Evolutionary conservation across 129 eudicot genomes (phyloP).

Genomic region (Tanacetum coccineum): DNA sequence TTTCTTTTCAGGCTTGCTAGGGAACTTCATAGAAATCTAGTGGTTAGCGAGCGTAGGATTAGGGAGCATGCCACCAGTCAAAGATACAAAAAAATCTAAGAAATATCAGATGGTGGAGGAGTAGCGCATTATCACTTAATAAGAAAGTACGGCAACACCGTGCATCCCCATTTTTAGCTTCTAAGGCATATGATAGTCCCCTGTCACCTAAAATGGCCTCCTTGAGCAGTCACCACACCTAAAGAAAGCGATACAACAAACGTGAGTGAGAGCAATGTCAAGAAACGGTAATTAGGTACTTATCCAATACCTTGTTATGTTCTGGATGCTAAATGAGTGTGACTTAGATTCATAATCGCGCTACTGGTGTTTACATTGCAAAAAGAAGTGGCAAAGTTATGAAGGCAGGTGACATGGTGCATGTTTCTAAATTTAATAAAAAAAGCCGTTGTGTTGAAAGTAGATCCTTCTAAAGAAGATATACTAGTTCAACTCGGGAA

Average conservation of each 20-base stretch:
- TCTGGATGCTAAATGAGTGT: background rate
- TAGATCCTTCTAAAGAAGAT: constrained; percentile 39
- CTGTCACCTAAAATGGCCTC: constrained; percentile 8
- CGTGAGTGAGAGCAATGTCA: constrained; percentile 11
- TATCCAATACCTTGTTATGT: background rate
- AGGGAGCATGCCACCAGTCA: too few relatives aligned
- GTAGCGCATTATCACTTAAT: constrained; percentile 68
- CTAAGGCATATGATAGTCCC: constrained; percentile 24
- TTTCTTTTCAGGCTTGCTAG: constrained; percentile 54
- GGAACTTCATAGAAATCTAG: constrained; percentile 52
- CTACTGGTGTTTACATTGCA: constrained; percentile 24
- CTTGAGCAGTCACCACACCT: constrained; percentile 17
- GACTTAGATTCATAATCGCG: background rate
- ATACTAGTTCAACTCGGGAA: constrained; percentile 63
- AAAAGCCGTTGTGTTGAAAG: constrained; percentile 58
- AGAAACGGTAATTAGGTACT: constrained; percentile 41
- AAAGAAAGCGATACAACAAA: constrained; percentile 19
- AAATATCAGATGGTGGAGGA: constrained; percentile 53
- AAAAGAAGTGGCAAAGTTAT: constrained; percentile 38
- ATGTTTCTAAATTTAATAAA: constrained; percentile 60
- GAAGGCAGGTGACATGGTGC: constrained; percentile 74
- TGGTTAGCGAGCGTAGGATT: too few relatives aligned
- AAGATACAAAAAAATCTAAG: too few relatives aligned
- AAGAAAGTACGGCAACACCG: constrained; percentile 54
- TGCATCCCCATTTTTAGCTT: constrained; percentile 29